Evolutionary conservation across 257 asterid species (phyloP), one percentile per base, ranked within the genome.

Genomic region (Solanum infundibuliforme): DNA sequence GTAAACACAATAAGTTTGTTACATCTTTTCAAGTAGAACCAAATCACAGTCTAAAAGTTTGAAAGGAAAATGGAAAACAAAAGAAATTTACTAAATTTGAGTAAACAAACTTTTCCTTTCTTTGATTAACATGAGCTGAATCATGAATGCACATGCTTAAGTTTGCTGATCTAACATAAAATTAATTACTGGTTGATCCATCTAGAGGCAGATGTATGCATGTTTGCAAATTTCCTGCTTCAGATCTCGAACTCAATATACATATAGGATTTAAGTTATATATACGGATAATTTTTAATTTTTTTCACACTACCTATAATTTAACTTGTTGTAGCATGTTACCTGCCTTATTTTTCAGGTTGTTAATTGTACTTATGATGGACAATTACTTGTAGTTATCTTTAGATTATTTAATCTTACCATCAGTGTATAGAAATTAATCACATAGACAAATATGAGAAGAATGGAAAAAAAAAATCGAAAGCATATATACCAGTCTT

Each of bases 401-500:
- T 60, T 21, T 21, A 21, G 68, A 60, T 60, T 60, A 8, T 21
- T 60, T 69, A 7, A 13, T 69, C 32, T 69, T 29, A 13, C 5
- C 23, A 20, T 69, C 36, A 66, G 18, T 25, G 34, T 66, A 66
- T 66, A 66, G 18, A 66, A 66, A 66, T 69, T 69, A 69, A 68
- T 12, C 75, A 69, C 12, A 69, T 69, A 27, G 4, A 69, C 73
- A 66, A 66, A 12, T 66, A 66, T 5, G 34, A 43, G 36, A 77
- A 77, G 36, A 77, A 77, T 8, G 38, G 27, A 1, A 41, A 81
- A 48, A 43, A 43, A 27, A 27, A 0, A 12, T 46, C 1, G 66
- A 35, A 39, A 87, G 21, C 83, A 74, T 94, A 31, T 13, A 7
- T 71, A 97, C 99, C 99, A 88, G 91, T 96, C 88, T 97, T 97